Evolutionary conservation across 495 filamentous ascomycete genomes (phyloP).

Genomic region (Pseudoneurospora amorphoporcata): DNA sequence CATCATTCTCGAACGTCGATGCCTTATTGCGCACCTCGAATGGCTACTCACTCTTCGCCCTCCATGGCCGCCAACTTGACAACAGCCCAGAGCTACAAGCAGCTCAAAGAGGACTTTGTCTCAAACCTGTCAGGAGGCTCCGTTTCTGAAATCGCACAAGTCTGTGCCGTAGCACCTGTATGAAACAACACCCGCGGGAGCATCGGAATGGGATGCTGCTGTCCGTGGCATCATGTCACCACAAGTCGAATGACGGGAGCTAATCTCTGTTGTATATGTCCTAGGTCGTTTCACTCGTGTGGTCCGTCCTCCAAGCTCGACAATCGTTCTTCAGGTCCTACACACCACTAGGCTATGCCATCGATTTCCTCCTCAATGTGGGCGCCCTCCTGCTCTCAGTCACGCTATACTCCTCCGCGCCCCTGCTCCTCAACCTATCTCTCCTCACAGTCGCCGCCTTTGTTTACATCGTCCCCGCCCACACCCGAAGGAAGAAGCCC

Average conservation of each 20-base stretch:
- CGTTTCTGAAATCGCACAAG: constrained; percentile 75
- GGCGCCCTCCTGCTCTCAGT: constrained; percentile 69
- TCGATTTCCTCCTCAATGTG: constrained; percentile 84
- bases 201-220: not conserved
- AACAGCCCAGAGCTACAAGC: constrained; percentile 57
- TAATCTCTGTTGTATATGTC: not conserved
- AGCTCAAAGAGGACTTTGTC: constrained; percentile 88
- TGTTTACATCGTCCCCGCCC: constrained; percentile 42
- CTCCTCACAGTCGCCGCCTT: constrained; percentile 60
- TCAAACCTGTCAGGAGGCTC: constrained; percentile 81
- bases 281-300: constrained; percentile 73
- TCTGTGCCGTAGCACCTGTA: constrained; percentile 79
- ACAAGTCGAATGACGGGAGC: not conserved
- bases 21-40: not conserved
- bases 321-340: constrained; percentile 75
- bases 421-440: constrained; percentile 65
- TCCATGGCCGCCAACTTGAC: constrained; percentile 27
- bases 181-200: constrained; percentile 16
- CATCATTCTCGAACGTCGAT: not conserved
- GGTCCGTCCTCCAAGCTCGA: constrained; percentile 84
- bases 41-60: not conserved
- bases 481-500: constrained; percentile 39
- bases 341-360: constrained; percentile 50
- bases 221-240: not conserved
- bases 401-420: constrained; percentile 72